These are phyloP conservation scores for Podospora pseudopauciseta DNA, from an alignment of 495 filamentous ascomycete genomes.

Conservation along the genomic window DNA sequence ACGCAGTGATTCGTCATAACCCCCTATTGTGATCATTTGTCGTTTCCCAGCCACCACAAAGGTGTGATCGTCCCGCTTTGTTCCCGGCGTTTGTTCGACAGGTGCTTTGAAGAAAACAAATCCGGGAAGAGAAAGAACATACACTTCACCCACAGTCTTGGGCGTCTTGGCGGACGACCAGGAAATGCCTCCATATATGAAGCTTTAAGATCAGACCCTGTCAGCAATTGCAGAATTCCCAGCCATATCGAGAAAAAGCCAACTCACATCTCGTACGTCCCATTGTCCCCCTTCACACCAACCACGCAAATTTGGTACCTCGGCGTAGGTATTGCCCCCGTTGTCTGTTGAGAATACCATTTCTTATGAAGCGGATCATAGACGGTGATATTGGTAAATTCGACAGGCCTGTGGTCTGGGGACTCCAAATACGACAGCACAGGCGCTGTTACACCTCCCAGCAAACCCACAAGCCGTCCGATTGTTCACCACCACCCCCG, in stretches of 20 bases:
- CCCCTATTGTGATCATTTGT: slow-evolving; percentile 41
- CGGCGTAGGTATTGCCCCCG: slow-evolving; percentile 24
- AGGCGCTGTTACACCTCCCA: slow-evolving; percentile 18
- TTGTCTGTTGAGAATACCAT: slow-evolving; percentile 36
- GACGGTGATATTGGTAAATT: slow-evolving; percentile 28
- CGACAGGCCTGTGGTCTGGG: slow-evolving; percentile 4
- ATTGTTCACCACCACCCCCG: slow-evolving; percentile 20
- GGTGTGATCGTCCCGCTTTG: slow-evolving; percentile 29
- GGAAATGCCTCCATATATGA: slow-evolving; percentile 34
- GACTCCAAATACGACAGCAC: neutral
- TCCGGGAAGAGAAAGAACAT: slow-evolving; percentile 43
- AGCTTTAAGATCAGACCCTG: slow-evolving; percentile 18
- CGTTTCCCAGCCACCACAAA: slow-evolving; percentile 34
- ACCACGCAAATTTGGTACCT: slow-evolving; percentile 33
- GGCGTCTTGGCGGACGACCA: slow-evolving; percentile 7
- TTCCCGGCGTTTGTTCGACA: slow-evolving; percentile 2
- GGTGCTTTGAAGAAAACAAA: slow-evolving; percentile 41
- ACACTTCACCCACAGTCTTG: slow-evolving; percentile 26
- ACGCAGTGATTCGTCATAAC: slow-evolving; percentile 20
- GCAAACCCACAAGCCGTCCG: slow-evolving; percentile 33
- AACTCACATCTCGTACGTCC: slow-evolving; percentile 24
- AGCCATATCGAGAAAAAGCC: no score
- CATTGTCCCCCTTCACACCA: slow-evolving; percentile 32
- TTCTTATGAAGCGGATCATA: slow-evolving; percentile 32
- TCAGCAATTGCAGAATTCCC: no score